Evolutionary conservation across 768 basidiomycete species (phyloP), one percentile per base, ranked within the genome.

Genomic region (Austroboletus festivus): DNA sequence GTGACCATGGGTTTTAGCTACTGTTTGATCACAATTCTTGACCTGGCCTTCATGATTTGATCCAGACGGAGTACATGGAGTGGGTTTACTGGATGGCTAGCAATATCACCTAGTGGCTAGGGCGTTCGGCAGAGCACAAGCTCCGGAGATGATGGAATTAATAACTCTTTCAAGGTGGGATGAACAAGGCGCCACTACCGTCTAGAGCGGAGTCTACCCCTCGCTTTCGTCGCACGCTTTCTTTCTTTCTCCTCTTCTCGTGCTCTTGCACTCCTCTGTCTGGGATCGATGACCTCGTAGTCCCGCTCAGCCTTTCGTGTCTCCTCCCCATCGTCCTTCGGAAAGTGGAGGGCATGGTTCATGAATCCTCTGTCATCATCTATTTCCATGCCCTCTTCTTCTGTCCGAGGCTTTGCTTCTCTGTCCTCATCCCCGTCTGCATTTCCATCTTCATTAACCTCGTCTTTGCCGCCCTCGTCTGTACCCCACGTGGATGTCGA

Each of bases 261-360:
- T 21, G 90, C 90, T 41, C 79, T 70, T 20, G 86, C 87, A 38
- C 83, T 76, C 47, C 90, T 69, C 41, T 79, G 77, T 50, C 90
- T 70, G 0, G 90, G 89, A 62, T 93, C 90, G 62, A 93, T 93
- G 22, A 93, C 89, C 68, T 93, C 89, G 59, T 91, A 92, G 48
- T 93, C 90, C 45, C 87, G 69, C 63, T 90, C 85, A 1, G 87
- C 90, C 66, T 90, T 90, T 51, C 65, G 64, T 20, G 75, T 76
- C 68, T 92, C 89, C 58, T 89, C 89, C 20, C 73, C 75, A 55
- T 89, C 81, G 39, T 83, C 89, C 68, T 90, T 90, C 10, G 87
- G 82, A 69, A 92, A 90, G 51, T 78, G 76, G 48, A 93, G 68
- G 22, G 77, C 70, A 61, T 93, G 90, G 5, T 68, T 72, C 68